Evolutionary conservation across 148 eudicot species (phyloP).

Genomic region (Fagopyrum homotropicum): DNA sequence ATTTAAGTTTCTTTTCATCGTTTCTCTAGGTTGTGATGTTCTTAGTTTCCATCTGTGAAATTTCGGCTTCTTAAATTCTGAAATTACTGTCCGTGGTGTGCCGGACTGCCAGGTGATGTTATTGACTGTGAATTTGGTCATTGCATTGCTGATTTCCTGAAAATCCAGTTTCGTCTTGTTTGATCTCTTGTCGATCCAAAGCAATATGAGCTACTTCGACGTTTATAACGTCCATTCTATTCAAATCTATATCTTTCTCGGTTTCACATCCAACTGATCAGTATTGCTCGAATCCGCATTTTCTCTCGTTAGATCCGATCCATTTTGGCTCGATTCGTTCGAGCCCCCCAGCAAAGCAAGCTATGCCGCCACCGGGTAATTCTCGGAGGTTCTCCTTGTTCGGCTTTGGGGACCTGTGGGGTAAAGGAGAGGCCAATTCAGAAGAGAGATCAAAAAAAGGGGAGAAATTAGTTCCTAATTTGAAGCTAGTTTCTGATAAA

Average conservation of each 20-base stretch:
- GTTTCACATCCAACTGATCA: neutral
- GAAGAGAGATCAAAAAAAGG: slow-evolving; percentile 15
- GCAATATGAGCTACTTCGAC: too few relatives aligned
- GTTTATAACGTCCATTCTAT: neutral
- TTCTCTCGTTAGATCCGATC: neutral
- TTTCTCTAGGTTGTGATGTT: too few relatives aligned
- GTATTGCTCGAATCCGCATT: neutral
- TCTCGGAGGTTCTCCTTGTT: slow-evolving; percentile 58
- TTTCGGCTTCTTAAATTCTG: too few relatives aligned
- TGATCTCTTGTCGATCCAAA: too few relatives aligned
- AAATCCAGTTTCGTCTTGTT: too few relatives aligned
- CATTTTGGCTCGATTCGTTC: neutral
- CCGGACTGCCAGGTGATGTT: too few relatives aligned
- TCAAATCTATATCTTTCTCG: neutral
- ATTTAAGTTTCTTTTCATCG: too few relatives aligned
- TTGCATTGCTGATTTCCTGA: too few relatives aligned
- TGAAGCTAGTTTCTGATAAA: slow-evolving; percentile 54
- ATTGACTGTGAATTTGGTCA: too few relatives aligned
- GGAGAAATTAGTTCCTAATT: slow-evolving; percentile 27
- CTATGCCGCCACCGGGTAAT: slow-evolving; percentile 39
- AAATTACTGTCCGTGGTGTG: too few relatives aligned
- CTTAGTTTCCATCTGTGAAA: too few relatives aligned
- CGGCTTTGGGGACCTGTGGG: slow-evolving; percentile 36
- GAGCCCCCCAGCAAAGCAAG: neutral
- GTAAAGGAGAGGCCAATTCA: slow-evolving; percentile 19